Evolutionary conservation across 805 yeast species (phyloP).

Genomic region (Myxozyma neotropica): DNA sequence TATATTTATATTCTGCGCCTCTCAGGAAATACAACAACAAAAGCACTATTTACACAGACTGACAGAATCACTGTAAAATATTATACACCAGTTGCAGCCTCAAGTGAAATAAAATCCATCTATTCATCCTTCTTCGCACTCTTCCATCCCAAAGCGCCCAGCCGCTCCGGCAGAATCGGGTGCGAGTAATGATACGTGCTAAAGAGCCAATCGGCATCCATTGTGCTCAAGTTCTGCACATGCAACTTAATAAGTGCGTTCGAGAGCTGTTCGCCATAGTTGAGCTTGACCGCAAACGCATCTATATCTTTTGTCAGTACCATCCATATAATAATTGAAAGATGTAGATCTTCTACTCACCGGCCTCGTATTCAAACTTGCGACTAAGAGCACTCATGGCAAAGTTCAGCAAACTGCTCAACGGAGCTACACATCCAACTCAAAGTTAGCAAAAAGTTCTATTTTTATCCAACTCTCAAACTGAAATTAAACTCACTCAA

Average conservation of each 20-base stretch:
- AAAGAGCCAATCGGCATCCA: slow-evolving; percentile 87
- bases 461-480: not conserved
- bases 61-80: too few relatives aligned
- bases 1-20: too few relatives aligned
- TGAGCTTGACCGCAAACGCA: slow-evolving; percentile 64
- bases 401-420: slow-evolving; percentile 70
- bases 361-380: slow-evolving; percentile 92
- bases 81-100: not conserved
- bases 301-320: slow-evolving; percentile 9
- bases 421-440: slow-evolving; percentile 54
- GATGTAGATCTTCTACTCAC: too few relatives aligned
- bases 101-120: too few relatives aligned
- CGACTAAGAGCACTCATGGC: slow-evolving; percentile 72
- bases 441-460: too few relatives aligned
- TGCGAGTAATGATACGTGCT: slow-evolving; percentile 89
- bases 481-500: slow-evolving; percentile 41
- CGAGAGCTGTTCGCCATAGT: slow-evolving; percentile 68
- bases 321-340: too few relatives aligned
- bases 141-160: slow-evolving; percentile 62
- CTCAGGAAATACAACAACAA: too few relatives aligned
- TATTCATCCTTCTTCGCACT: slow-evolving; percentile 27
- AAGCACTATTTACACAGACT: too few relatives aligned
- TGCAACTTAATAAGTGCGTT: slow-evolving; percentile 73
- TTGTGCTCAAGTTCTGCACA: slow-evolving; percentile 78
- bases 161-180: slow-evolving; percentile 89